These are phyloP conservation scores for Trichoderma oligosporum DNA, from an alignment of 2,329 filamentous ascomycete genomes.

Conservation along the genomic window DNA sequence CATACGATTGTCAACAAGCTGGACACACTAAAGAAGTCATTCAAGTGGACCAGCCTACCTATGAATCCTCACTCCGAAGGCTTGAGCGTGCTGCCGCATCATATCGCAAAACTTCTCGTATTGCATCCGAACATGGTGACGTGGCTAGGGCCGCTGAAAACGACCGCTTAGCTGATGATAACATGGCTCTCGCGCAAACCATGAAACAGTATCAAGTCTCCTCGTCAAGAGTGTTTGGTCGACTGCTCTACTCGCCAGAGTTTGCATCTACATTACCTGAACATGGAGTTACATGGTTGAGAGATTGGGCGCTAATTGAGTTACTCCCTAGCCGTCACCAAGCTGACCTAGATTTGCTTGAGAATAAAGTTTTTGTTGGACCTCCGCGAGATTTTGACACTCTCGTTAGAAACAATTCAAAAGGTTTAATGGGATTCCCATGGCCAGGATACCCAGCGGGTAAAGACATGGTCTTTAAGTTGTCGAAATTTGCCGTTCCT, in stretches of 20 bases:
- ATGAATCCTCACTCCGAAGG: neutral
- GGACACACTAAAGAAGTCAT: neutral
- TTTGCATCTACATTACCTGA: neutral
- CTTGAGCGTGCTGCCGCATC: neutral
- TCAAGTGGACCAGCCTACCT: constrained; percentile 4
- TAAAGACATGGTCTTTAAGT: neutral
- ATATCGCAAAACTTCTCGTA: neutral
- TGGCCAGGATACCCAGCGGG: too few species aligned
- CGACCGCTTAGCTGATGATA: neutral
- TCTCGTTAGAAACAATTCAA: neutral
- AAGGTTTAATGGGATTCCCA: neutral
- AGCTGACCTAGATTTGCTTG: neutral
- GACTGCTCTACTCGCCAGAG: neutral
- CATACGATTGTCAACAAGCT: neutral
- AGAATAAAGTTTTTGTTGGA: neutral
- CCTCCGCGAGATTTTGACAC: neutral
- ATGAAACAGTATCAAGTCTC: neutral
- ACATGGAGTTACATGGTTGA: neutral
- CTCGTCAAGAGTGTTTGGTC: neutral
- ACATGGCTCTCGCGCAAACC: neutral
- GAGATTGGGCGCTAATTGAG: constrained; percentile 9
- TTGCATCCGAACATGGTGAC: neutral
- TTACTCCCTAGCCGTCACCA: neutral
- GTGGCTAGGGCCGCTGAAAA: neutral
- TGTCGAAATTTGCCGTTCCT: neutral